phyloP scores from a whole-genome alignment of 139 green algal species.

The Asterochloris sp. region DNA sequence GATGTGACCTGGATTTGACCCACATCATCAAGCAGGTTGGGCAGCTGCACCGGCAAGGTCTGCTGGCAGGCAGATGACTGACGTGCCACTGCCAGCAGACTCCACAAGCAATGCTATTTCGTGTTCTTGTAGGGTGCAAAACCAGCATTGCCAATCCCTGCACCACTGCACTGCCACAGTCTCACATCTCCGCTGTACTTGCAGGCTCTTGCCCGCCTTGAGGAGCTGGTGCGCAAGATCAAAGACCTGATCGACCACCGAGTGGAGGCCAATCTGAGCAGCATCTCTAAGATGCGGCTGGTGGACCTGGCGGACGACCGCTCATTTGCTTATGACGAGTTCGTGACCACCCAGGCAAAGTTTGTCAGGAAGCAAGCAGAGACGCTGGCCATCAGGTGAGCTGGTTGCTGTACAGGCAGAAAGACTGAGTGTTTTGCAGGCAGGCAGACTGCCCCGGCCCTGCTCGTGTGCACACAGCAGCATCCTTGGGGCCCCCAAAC shows the following conservation, averaged over 20 bases:
- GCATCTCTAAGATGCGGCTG: constrained; percentile 63
- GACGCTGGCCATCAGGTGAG: constrained; percentile 51
- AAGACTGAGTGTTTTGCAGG: too few species aligned
- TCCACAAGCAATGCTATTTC: background rate
- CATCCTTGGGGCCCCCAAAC: too few species aligned
- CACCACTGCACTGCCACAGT: too few species aligned
- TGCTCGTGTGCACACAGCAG: too few species aligned
- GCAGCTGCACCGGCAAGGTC: too few species aligned
- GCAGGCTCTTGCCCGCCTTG: constrained; percentile 61
- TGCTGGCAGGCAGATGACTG: too few species aligned
- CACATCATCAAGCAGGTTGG: too few species aligned
- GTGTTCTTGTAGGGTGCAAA: background rate
- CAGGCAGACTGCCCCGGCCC: too few species aligned
- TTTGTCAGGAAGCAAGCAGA: constrained; percentile 61
- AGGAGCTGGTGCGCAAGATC: constrained; percentile 85
- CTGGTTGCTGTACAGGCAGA: too few species aligned
- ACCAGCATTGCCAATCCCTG: too few species aligned
- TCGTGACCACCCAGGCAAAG: constrained; percentile 65
- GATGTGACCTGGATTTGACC: too few species aligned
- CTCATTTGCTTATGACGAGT: constrained; percentile 87
- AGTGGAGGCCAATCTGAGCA: constrained; percentile 77
- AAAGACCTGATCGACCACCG: constrained; percentile 81
- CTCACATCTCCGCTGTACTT: background rate
- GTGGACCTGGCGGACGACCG: constrained; percentile 77
- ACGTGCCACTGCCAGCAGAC: background rate